Evolutionary conservation across 495 filamentous ascomycete species (phyloP), one percentile per base, ranked within the genome.

Genomic region (Daldinia caldariorum): DNA sequence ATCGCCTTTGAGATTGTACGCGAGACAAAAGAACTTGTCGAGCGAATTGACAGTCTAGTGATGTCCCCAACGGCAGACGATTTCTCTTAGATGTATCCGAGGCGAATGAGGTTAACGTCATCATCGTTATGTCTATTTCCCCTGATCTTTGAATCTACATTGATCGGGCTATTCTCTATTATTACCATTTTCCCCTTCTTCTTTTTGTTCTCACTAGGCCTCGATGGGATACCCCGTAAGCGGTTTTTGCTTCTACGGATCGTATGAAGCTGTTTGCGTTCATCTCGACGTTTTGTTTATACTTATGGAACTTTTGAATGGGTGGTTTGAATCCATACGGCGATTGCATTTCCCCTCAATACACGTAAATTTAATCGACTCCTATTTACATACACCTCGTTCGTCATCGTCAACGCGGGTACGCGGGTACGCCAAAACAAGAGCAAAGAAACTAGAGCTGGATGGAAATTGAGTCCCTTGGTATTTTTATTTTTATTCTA

Each of bases 1-100:
- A 88, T 96, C 68, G 93, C 93, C 16, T 97, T 97, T 78, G 91
- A 93, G 80, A 90, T 95, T 74, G 93, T 92, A 2, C 84, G 91
- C 43, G 89, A 92, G 78, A 93, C 90, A 63, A 96, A 93, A 74
- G 90, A 92, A 74, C 81, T 93, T 56, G 88, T 86, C 9, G 76
- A 82, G 54, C 76, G 76, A 6, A 78, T 83, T 8, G 81, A 84
- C 57, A 75, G 74, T 59, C 56, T 83, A 34, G 74, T 76, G 43
- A 72, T 79, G 61, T 76, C 71, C 18, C 74, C 78, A 31, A 78
- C 70, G 20, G 80, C 73, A 31, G 81, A 83, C 29, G 82, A 84
- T 53, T 84, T 84, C 60, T 77, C 75, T 20, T 77, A 75, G 67
- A 72, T 72, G 50, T 50, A 31, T 18, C 31, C 58, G 12, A 73